Evolutionary conservation across 2,329 filamentous ascomycete species (phyloP).

Genomic region (Stagonosporopsis cucurbitacearum): DNA sequence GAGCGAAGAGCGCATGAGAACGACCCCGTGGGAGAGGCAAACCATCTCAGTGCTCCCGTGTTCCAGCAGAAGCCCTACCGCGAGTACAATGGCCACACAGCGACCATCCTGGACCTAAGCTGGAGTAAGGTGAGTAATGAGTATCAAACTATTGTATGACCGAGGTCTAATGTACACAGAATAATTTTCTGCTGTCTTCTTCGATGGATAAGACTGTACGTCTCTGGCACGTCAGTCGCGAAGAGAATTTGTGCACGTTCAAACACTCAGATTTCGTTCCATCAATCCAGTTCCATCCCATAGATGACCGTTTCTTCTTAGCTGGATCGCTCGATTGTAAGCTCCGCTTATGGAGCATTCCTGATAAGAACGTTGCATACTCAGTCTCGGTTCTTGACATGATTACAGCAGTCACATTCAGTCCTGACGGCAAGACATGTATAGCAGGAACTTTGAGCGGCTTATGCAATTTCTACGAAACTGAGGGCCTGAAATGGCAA

Average conservation of each 20-base stretch:
- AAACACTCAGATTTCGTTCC: slow-evolving; percentile 95
- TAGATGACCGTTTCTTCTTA: slow-evolving; percentile 94
- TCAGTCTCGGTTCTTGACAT: slow-evolving; percentile 79
- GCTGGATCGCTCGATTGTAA: slow-evolving; percentile 91
- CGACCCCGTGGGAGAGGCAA: slow-evolving; percentile 58
- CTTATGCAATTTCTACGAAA: slow-evolving; percentile 88
- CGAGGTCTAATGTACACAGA: slow-evolving; percentile 53
- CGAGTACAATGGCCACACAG: slow-evolving; percentile 83
- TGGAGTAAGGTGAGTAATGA: slow-evolving; percentile 81
- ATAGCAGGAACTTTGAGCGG: slow-evolving; percentile 90
- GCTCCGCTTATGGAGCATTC: slow-evolving; percentile 92
- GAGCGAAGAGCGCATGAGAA: slow-evolving; percentile 77
- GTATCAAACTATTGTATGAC: neutral
- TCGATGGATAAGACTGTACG: slow-evolving; percentile 98
- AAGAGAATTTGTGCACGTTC: slow-evolving; percentile 90
- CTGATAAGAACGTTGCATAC: slow-evolving; percentile 91
- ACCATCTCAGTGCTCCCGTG: slow-evolving; percentile 84
- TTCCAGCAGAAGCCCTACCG: slow-evolving; percentile 79
- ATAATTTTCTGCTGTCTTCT: slow-evolving; percentile 93
- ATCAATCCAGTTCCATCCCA: slow-evolving; percentile 91
- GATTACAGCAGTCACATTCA: slow-evolving; percentile 92
- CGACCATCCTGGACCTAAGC: slow-evolving; percentile 86
- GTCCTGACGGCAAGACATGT: slow-evolving; percentile 85
- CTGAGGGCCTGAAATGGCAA: slow-evolving; percentile 82
- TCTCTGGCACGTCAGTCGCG: slow-evolving; percentile 86